These are phyloP conservation scores for Coemansia erecta DNA, from an alignment of 192 early-diverging fungal species.

Conservation along the genomic window DNA sequence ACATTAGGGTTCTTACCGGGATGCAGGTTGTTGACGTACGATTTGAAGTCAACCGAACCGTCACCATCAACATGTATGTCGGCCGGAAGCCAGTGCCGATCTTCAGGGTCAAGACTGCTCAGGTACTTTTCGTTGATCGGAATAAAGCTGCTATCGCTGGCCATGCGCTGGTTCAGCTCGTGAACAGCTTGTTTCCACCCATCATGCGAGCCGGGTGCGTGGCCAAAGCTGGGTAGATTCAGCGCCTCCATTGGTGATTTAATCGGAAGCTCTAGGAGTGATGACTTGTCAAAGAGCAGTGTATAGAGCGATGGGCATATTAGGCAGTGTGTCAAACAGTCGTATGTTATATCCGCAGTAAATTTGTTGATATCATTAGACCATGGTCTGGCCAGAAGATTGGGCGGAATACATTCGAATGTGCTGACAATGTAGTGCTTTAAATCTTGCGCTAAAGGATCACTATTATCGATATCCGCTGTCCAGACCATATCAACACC, in stretches of 20 bases:
- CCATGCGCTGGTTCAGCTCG: background rate
- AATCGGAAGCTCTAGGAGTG: background rate
- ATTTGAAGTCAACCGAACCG: background rate
- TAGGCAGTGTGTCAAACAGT: background rate
- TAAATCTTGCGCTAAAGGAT: background rate
- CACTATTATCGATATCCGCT: background rate
- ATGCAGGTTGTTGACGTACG: background rate
- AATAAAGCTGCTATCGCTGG: background rate
- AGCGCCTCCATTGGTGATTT: background rate
- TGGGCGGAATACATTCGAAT: background rate
- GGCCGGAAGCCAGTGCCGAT: background rate
- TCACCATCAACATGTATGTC: background rate
- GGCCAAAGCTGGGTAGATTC: background rate
- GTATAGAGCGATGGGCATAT: background rate
- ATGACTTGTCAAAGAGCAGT: background rate
- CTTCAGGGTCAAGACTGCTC: background rate
- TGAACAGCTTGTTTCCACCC: background rate
- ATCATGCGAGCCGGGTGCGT: background rate
- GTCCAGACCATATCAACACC: slow-evolving; percentile 4
- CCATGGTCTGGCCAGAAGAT: too few relatives aligned
- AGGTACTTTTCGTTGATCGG: slow-evolving; percentile 1
- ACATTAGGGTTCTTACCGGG: background rate
- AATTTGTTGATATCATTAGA: too few relatives aligned
- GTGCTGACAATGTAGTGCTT: background rate
- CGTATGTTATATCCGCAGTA: too few relatives aligned